Percentiles rank a stretch among this genome's conserved stretches.
phyloP scores from a whole-genome alignment of 257 asterid species.

The Fraxinus pennsylvanica region DNA sequence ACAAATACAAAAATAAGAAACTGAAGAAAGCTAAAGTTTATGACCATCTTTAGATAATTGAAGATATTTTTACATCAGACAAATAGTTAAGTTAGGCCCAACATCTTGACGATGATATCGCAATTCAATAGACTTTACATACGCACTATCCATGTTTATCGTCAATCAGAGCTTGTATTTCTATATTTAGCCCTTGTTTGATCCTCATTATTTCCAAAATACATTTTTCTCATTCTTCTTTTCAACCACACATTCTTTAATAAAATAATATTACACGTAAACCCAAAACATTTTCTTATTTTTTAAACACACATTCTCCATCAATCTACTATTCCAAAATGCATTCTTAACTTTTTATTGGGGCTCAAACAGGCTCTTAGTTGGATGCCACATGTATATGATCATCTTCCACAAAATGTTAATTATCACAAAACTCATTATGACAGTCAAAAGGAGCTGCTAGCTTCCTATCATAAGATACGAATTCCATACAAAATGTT shows the following conservation, averaged over 20 bases:
- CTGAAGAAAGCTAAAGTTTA: not conserved
- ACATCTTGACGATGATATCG: not conserved
- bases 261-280: no score
- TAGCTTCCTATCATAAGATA: no score
- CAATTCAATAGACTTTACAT: not conserved
- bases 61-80: not conserved
- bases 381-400: not conserved
- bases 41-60: not conserved
- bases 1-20: not conserved
- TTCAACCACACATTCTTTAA: no score
- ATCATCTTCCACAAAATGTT: not conserved
- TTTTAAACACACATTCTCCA: no score
- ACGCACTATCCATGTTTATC: not conserved
- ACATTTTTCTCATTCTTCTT: no score
- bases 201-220: no score
- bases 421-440: not conserved
- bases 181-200: not conserved
- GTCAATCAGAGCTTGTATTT: not conserved
- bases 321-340: no score
- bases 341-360: no score
- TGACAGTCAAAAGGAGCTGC: not conserved
- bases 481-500: no score
- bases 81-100: not conserved
- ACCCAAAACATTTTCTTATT: no score
- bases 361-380: not conserved